Evolutionary conservation across 192 early-diverging fungal species (phyloP), one percentile per base, ranked within the genome.

Genomic region (Borealophlyctis nickersoniae): DNA sequence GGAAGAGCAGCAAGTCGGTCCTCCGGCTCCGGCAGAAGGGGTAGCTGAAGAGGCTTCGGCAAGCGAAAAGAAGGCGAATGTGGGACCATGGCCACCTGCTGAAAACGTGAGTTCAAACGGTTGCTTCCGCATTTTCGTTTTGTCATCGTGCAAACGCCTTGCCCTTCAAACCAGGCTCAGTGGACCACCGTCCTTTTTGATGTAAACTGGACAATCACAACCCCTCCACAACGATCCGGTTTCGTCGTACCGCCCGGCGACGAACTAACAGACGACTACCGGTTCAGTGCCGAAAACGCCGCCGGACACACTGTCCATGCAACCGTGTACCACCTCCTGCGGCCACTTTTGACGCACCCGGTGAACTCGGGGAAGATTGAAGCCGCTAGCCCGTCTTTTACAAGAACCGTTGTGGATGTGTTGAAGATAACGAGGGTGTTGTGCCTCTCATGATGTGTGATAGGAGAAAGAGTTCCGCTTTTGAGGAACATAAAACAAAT

Each of bases 221-320:
- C 64, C 9, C 13, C 19, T 3, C 19, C 26, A 29, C 27, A 65
- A 7, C 4, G 9, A 30, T 56, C 57, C 5, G 67, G 67, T 11
- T 69, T 56, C 35, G 70, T 70, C 36, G 39, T 77, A 24, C 34
- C 63, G 33, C 62, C 39, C n/a, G 71, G 70, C 27, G 55, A 56
- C 24, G 72, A 71, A 34, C 48, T 77, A 14, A 65, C 64, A 1
- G 75, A 80, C 24, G 62, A 64, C 24, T 73, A 73, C 0, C 73
- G 67, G 34, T 80, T 65, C 55, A 56, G 58, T 13, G 50, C 63
- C 29, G 61, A 32, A 24, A 52, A 62, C 39, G 48, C 51, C n/a
- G 56, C 61, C 4, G 72, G 63, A 27, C 29, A 56, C 3, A 69
- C 22, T 31, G 70, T 70, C 24, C 60, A 69, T 36, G 28, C 75